A percentile compares a stretch with the other conserved stretches of the same genome.
These are phyloP conservation scores for Neonectria hederae DNA, from an alignment of 2,329 filamentous ascomycete genomes.

Conservation along the genomic window DNA sequence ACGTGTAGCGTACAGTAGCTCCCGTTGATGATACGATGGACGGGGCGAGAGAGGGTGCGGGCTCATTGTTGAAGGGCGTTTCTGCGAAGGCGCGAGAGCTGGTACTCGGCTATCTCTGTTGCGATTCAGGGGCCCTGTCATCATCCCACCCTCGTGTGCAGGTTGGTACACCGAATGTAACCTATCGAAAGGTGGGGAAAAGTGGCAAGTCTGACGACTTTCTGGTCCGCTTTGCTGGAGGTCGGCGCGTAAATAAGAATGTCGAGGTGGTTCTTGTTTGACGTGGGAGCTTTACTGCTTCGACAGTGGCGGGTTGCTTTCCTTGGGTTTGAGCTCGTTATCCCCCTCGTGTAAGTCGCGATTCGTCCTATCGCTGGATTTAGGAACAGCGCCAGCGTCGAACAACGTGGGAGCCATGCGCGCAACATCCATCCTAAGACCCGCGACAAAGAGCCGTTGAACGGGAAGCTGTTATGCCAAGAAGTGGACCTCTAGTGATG, in stretches of 20 bases:
- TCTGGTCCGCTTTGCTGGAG: not conserved
- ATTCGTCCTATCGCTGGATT: not conserved
- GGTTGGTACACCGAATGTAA: slow-evolving; percentile 8
- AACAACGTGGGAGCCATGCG: not conserved
- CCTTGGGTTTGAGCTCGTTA: not conserved
- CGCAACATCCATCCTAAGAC: not conserved
- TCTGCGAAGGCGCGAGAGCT: not conserved
- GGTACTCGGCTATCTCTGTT: slow-evolving; percentile 10
- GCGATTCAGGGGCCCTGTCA: slow-evolving; percentile 1
- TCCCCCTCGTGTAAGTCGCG: not conserved
- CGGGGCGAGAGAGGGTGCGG: not conserved
- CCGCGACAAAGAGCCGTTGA: not conserved
- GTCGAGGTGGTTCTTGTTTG: not conserved
- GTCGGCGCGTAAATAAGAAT: not conserved
- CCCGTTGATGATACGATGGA: slow-evolving; percentile 24
- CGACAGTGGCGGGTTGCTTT: not conserved
- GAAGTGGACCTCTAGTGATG: not conserved
- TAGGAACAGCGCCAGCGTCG: not conserved
- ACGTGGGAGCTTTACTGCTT: not conserved
- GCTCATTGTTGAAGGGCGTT: not conserved
- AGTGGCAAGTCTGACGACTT: not conserved
- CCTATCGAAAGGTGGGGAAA: slow-evolving; percentile 17
- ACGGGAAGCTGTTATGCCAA: not conserved
- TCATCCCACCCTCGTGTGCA: slow-evolving; percentile 22
- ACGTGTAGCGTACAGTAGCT: slow-evolving; percentile 9